These are phyloP conservation scores for Marasmius fiardii DNA, from an alignment of 1,284 basidiomycete species.

Conservation along the genomic window DNA sequence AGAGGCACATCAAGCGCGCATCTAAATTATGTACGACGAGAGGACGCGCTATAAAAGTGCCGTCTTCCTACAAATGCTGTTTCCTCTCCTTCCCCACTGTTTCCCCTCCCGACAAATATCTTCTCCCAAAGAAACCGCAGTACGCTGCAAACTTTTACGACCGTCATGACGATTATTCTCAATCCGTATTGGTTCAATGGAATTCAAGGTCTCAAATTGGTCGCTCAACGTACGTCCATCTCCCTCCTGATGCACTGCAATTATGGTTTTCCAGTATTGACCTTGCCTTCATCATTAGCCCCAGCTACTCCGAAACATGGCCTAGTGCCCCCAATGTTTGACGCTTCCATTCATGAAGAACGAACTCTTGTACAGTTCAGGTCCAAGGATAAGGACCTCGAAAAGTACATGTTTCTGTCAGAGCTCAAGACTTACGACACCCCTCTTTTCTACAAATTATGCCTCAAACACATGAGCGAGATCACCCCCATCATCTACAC, in stretches of 20 bases:
- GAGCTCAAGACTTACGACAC: conserved; percentile 72
- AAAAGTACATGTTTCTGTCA: conserved; percentile 82
- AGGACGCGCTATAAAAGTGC: too few relatives aligned
- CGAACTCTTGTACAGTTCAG: conserved; percentile 70
- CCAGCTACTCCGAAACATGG: conserved; percentile 50
- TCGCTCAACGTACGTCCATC: conserved; percentile 47
- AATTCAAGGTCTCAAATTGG: conserved; percentile 63
- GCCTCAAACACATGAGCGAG: conserved; percentile 67
- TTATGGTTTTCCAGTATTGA: too few relatives aligned
- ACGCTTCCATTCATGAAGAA: conserved; percentile 49
- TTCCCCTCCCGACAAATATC: too few relatives aligned
- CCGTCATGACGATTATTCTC: conserved; percentile 59
- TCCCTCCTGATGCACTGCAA: conserved; percentile 13
- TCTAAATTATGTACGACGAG: too few relatives aligned
- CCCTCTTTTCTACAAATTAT: conserved; percentile 72
- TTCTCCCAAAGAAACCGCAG: too few relatives aligned
- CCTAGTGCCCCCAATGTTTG: conserved; percentile 59
- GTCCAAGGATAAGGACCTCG: conserved; percentile 69
- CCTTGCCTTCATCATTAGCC: conserved; percentile 30
- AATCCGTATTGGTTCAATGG: conserved; percentile 68
- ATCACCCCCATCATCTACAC: conserved; percentile 90
- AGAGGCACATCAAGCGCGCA: too few relatives aligned
- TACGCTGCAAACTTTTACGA: not conserved
- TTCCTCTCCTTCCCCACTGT: too few relatives aligned
- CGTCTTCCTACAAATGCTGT: too few relatives aligned